Evolutionary conservation across 1,284 basidiomycete species (phyloP).

Genomic region (Cryptococcus jaspeensis): DNA sequence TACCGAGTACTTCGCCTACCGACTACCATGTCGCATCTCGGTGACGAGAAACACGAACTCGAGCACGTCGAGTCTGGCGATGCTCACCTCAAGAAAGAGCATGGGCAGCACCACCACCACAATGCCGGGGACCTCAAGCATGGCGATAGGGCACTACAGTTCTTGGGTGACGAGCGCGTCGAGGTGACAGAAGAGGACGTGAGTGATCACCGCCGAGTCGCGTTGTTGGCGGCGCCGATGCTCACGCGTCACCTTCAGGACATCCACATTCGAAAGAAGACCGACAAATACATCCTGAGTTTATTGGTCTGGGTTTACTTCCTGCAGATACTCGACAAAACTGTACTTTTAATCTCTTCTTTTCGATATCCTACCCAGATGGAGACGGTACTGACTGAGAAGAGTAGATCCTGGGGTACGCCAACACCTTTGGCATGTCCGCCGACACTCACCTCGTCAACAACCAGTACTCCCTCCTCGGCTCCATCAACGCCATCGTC

Average conservation of each 20-base stretch:
- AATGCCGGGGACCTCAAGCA: constrained; percentile 16
- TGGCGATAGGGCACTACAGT: constrained; percentile 29
- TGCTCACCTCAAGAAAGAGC: neutral
- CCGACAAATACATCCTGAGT: constrained; percentile 34
- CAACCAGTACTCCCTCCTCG: constrained; percentile 41
- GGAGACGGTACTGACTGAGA: neutral
- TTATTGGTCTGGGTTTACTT: constrained; percentile 46
- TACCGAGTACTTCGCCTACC: too few species aligned
- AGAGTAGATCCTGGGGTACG: constrained; percentile 30
- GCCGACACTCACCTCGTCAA: constrained; percentile 30
- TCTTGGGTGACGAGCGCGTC: constrained; percentile 28
- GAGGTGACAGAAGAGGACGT: constrained; percentile 32
- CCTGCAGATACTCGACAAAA: constrained; percentile 47
- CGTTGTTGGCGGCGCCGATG: neutral
- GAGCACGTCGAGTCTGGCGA: constrained; percentile 24
- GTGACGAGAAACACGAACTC: constrained; percentile 18
- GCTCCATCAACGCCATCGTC: constrained; percentile 42
- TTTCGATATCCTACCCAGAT: constrained; percentile 5
- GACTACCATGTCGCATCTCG: constrained; percentile 6
- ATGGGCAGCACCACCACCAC: constrained; percentile 8
- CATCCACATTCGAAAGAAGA: constrained; percentile 25
- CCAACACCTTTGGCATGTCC: constrained; percentile 41
- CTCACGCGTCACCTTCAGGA: constrained; percentile 17
- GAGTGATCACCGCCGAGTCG: constrained; percentile 1
- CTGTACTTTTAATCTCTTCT: constrained; percentile 11